Evolutionary conservation across 2,329 filamentous ascomycete genomes (phyloP), one percentile per base, ranked within the genome.

Genomic region (Penicillium sp.): DNA sequence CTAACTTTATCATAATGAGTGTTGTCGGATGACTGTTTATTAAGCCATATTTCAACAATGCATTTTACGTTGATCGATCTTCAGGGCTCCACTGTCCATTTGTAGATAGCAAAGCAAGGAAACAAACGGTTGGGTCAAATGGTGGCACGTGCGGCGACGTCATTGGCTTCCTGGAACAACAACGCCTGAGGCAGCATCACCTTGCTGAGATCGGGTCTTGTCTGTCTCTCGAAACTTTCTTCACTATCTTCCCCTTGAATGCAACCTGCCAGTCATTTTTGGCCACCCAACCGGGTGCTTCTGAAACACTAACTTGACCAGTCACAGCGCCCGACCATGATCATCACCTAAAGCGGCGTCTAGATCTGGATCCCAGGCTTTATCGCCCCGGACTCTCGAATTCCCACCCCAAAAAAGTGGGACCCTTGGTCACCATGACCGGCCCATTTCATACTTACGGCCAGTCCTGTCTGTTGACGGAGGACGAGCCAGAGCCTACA

Each of bases 361-460:
- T 48, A 23, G 54, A 53, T 53, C 50, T 53, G 42, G 48, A 43
- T 42, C 42, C 42, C 23, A 43, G 31, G n/a, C 39, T 51, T 43
- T 46, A 45, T 53, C 33, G 42, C 49, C 48, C 43, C 54, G 43
- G 48, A 51, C 46, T n/a, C 45, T 46, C 35, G 29, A 43, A 46
- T 50, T 33, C 16, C 23, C 23, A 26, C 51, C 31, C 55, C 10
- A 47, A 48, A 62, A 63, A 62, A 61, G 58, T 59, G 59, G 57
- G 50, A 58, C 54, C 51, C 14, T 42, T 42, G 39, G 45, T 46
- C 61, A 60, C 54, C 50, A 79, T 78, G 77, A 67, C 76, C 50
- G 72, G 72, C 59, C 68, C 73, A 62, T 67, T 77, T 48, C 88
- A 90, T 71, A 88, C 84, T 13, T 85, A 84, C 63, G 84, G 84